Evolutionary conservation across 2,329 filamentous ascomycete genomes (phyloP), one percentile per base, ranked within the genome.

Genomic region (Fonsecaea pugnacius): DNA sequence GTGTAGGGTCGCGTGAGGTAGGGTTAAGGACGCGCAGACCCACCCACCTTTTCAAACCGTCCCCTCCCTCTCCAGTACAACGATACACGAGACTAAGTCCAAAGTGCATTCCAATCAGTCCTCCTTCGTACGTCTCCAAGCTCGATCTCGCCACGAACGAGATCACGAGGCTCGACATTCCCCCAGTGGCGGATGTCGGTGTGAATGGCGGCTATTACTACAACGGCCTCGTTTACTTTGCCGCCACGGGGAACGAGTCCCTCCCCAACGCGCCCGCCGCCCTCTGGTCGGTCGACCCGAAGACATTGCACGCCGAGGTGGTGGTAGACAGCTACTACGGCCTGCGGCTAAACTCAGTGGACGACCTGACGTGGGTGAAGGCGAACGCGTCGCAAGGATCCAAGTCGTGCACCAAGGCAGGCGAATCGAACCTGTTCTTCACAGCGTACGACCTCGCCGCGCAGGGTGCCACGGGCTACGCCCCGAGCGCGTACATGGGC

Each of bases 291-390:
- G 30, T 60, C 24, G 58, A 60, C 9, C 58, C 58, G 3, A n/a
- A 35, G 14, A 52, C 58, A 3, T 16, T 30, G 24, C 27, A 60
- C 9, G 36, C 46, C 3, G 21, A 52, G 16, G 33, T 33, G 2
- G 27, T 60, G 43, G 10, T 61, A 21, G 55, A 61, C 58, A 43
- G n/a, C 50, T 61, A 61, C n/a, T 61, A 55, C 24, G 58, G 58
- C 1, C 18, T 61, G 8, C 16, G 48, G 24, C 43, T 60, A 3
- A 33, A 30, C 3, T 32, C 30, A 14, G 30, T 24, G 9, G 33
- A 60, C 16, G 58, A 60, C 40, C 14, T 60, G 3, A 53, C 33
- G 7, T 60, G 58, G 58, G 58, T 32, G 10, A 27, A 27, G 27
- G 27, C 27, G 27, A 27, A 27, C 27, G 27, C 1, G 27, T 27